phyloP scores from a whole-genome alignment of 768 basidiomycete species.

The Collybiopsis confluens region DNA sequence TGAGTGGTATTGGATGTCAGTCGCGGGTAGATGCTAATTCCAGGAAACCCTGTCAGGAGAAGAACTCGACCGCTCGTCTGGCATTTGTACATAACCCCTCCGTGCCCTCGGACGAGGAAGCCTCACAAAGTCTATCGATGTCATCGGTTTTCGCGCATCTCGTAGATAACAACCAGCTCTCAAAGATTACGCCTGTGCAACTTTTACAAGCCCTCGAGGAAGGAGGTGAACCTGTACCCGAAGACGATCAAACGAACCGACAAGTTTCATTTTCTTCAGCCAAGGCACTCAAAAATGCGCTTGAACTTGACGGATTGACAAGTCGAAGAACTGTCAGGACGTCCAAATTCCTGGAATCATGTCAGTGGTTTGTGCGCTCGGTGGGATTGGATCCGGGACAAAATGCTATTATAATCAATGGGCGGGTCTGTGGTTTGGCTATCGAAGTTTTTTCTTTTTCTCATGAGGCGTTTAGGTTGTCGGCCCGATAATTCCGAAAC shows the following conservation, averaged over 20 bases:
- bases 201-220: conserved; percentile 38
- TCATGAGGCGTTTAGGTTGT: conserved; percentile 51
- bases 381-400: conserved; percentile 59
- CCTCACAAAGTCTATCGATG: conserved; percentile 18
- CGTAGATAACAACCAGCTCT: conserved; percentile 34
- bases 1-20: conserved; percentile 28
- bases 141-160: conserved; percentile 52
- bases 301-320: conserved; percentile 27
- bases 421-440: conserved; percentile 49
- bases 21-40: conserved; percentile 6
- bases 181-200: conserved; percentile 30
- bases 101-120: conserved; percentile 12
- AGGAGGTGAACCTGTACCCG: conserved; percentile 13
- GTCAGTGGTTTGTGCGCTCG: conserved; percentile 47
- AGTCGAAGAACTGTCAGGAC: conserved; percentile 33
- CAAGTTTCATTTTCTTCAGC: conserved; percentile 38
- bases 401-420: conserved; percentile 71
- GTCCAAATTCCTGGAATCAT: conserved; percentile 37
- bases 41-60: conserved; percentile 35
- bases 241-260: conserved; percentile 13
- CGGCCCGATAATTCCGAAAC: conserved; percentile 58
- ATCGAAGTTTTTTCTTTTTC: background rate
- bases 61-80: conserved; percentile 50
- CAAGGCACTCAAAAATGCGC: conserved; percentile 26
- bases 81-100: conserved; percentile 75